Percentiles rank a stretch among this genome's conserved stretches.
phyloP scores from a whole-genome alignment of 345 rosid genomes.

The Euphorbia pulcherrima region DNA sequence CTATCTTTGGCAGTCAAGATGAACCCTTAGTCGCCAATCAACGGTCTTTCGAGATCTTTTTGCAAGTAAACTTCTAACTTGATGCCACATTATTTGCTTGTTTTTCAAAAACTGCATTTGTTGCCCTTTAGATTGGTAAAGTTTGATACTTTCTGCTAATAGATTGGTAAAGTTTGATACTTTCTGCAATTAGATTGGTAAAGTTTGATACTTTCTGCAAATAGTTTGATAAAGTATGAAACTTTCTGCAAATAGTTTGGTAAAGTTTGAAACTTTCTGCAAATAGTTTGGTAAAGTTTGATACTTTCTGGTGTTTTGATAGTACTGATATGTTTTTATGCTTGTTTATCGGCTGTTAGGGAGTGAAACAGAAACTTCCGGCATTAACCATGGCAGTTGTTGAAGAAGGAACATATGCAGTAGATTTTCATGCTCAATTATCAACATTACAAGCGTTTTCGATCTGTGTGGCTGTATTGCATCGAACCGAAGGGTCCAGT shows the following conservation, averaged over 20 bases:
- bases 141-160: no score
- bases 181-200: neutral
- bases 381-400: slow-evolving; percentile 53
- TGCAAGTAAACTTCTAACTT: slow-evolving; percentile 47
- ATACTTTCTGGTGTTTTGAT: no score
- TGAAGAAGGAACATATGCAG: slow-evolving; percentile 68
- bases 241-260: neutral
- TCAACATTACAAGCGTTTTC: slow-evolving; percentile 90
- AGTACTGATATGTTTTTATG: no score
- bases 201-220: no score
- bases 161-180: no score
- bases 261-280: no score
- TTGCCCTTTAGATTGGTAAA: no score
- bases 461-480: slow-evolving; percentile 70
- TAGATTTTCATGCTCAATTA: slow-evolving; percentile 82
- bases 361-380: slow-evolving; percentile 63
- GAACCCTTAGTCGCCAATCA: slow-evolving; percentile 41
- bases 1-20: slow-evolving; percentile 59
- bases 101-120: slow-evolving; percentile 1
- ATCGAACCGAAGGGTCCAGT: slow-evolving; percentile 38
- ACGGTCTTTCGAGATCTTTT: slow-evolving; percentile 54
- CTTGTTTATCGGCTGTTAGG: no score
- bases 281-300: no score
- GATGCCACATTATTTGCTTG: neutral
- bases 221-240: no score